Conservation (phyloP, 768 basidiomycete genomes). For the Suillus bovinus region DNA sequence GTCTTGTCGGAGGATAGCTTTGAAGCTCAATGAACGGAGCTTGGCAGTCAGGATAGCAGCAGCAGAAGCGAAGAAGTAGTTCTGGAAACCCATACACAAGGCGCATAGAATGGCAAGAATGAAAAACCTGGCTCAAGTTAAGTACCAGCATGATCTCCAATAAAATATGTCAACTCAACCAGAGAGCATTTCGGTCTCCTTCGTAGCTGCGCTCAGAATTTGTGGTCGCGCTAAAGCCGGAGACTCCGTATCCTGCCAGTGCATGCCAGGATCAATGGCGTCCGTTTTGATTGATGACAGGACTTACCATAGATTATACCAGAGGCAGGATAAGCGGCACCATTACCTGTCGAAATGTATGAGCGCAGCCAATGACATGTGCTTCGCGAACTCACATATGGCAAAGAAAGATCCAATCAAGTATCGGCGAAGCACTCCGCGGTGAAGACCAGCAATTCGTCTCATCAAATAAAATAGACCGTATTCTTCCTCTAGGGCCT, state of each 20-base stretch:
- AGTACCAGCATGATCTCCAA: slow-evolving; percentile 32
- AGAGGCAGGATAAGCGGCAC: slow-evolving; percentile 31
- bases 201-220: background rate
- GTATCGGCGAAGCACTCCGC: slow-evolving; percentile 38
- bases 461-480: slow-evolving; percentile 38
- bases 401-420: slow-evolving; percentile 36
- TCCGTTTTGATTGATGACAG: slow-evolving; percentile 6
- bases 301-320: slow-evolving; percentile 34
- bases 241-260: background rate
- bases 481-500: slow-evolving; percentile 15
- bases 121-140: slow-evolving; percentile 34
- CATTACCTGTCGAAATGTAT: slow-evolving; percentile 13
- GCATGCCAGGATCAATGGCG: background rate
- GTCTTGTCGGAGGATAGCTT: slow-evolving; percentile 46
- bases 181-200: slow-evolving; percentile 3
- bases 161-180: slow-evolving; percentile 24
- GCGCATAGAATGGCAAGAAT: slow-evolving; percentile 38
- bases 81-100: slow-evolving; percentile 38
- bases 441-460: slow-evolving; percentile 40
- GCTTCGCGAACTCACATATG: slow-evolving; percentile 19
- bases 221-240: slow-evolving; percentile 12
- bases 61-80: slow-evolving; percentile 34
- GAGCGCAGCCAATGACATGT: background rate
- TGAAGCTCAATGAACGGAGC: slow-evolving; percentile 40
- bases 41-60: slow-evolving; percentile 41